Evolutionary conservation across 2,329 filamentous ascomycete species (phyloP), one percentile per base, ranked within the genome.

Genomic region (Arthrobotrys entomopaga): DNA sequence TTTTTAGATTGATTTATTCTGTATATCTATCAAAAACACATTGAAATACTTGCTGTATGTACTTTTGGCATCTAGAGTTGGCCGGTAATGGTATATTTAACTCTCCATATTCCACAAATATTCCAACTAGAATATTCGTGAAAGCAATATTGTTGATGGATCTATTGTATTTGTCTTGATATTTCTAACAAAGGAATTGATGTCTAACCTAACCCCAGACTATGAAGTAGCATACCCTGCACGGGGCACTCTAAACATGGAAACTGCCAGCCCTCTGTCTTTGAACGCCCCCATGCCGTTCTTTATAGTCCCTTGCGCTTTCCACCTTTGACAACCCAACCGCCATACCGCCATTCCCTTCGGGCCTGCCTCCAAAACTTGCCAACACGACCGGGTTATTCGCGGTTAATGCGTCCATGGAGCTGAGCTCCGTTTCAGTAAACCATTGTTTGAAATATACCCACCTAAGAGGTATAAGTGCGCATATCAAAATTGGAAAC

Each of bases 401-500:
- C 1, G 71, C 71, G 15, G 71, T 75, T 46, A 75, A 26, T 6
- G 71, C 58, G 52, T 75, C 71, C 71, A 75, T 75, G 2, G 71
- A 52, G 22, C 60, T 70, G 2, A 75, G 54, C 52, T 75, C 71
- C 2, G 58, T 19, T 16, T 70, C 71, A 4, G 65, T 58, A 75
- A 88, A 87, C 79, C 85, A 85, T 15, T 80, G 77, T 0, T 86
- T 86, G 75, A 88, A 79, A 0, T 85, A 63, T 63, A 83, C 81
- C 72, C 83, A 85, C 2, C 86, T 81, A 29, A 87, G 77, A 0
- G 87, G 87, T 6, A 88, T 87, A 16, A 88, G 81, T 2, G 84
- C 79, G 16, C 86, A 82, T 70, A 88, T 87, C 59, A 88, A 82
- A 13, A 88, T 82, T 0, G 87, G 87, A 75, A 88, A 88, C 0